These are phyloP conservation scores for Populus hybrid DNA, from an alignment of 441 rosid genomes.

Conservation along the genomic window DNA sequence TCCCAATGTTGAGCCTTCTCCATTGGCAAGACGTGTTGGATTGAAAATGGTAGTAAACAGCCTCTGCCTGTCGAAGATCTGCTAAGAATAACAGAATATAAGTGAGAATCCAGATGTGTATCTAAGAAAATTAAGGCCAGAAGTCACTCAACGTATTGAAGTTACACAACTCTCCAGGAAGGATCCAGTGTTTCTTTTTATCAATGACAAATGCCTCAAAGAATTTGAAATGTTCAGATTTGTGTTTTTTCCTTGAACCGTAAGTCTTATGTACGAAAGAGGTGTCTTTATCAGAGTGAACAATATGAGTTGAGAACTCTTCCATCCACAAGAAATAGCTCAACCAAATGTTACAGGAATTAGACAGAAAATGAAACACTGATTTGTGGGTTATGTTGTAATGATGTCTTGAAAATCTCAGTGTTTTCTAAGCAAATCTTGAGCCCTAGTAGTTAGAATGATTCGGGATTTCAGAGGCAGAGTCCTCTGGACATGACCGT, in stretches of 20 bases:
- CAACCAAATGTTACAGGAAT: background rate
- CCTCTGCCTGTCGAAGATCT: constrained; percentile 78
- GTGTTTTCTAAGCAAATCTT: background rate
- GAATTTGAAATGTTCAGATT: too few relatives aligned
- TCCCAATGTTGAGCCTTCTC: constrained; percentile 73
- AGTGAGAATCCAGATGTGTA: background rate
- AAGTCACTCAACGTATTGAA: background rate
- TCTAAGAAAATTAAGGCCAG: too few relatives aligned
- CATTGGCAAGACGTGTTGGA: constrained; percentile 75
- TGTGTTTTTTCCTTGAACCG: too few relatives aligned
- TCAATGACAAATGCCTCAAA: too few relatives aligned
- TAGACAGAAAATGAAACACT: background rate
- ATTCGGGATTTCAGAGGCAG: background rate
- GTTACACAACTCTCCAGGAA: background rate
- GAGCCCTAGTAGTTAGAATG: background rate
- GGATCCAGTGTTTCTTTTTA: background rate
- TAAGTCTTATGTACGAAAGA: background rate
- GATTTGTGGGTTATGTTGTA: background rate
- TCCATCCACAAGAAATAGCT: background rate
- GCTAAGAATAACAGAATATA: constrained; percentile 19
- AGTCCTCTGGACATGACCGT: background rate
- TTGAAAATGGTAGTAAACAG: constrained; percentile 75
- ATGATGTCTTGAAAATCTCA: background rate
- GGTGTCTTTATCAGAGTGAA: background rate
- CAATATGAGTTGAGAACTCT: background rate